These are phyloP conservation scores for Typha latifolia DNA, from an alignment of 176 grass and related monocot species.

Conservation along the genomic window DNA sequence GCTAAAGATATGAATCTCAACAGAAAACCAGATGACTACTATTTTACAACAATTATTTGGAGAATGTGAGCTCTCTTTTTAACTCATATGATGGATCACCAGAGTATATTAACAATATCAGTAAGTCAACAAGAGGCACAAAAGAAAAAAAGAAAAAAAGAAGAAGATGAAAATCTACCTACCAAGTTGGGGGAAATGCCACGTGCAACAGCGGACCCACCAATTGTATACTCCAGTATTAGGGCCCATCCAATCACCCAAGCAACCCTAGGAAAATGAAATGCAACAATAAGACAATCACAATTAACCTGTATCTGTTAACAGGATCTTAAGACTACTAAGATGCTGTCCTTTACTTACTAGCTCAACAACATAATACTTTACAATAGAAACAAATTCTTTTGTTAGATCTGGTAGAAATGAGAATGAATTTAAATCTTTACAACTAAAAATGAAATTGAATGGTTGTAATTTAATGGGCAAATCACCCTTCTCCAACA, in stretches of 20 bases:
- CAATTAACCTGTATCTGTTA: background rate
- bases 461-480: background rate
- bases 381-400: too few species aligned
- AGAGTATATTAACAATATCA: too few species aligned
- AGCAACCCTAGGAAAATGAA: slow-evolving; percentile 42
- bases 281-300: background rate
- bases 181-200: slow-evolving; percentile 89
- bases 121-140: background rate
- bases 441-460: background rate
- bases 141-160: background rate
- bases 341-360: too few species aligned
- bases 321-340: too few species aligned
- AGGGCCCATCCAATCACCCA: slow-evolving; percentile 95
- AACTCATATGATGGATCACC: too few species aligned
- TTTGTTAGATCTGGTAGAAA: background rate
- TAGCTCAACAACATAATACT: too few species aligned
- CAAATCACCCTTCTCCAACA: slow-evolving; percentile 75
- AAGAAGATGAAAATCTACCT: slow-evolving; percentile 2
- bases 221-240: slow-evolving; percentile 87
- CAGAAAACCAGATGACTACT: too few species aligned
- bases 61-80: too few species aligned
- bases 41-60: too few species aligned
- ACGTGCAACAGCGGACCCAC: slow-evolving; percentile 78
- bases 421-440: background rate
- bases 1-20: too few species aligned